Evolutionary conservation across 805 yeast species (phyloP), one percentile per base, ranked within the genome.

Genomic region (Clavispora carvajalis): DNA sequence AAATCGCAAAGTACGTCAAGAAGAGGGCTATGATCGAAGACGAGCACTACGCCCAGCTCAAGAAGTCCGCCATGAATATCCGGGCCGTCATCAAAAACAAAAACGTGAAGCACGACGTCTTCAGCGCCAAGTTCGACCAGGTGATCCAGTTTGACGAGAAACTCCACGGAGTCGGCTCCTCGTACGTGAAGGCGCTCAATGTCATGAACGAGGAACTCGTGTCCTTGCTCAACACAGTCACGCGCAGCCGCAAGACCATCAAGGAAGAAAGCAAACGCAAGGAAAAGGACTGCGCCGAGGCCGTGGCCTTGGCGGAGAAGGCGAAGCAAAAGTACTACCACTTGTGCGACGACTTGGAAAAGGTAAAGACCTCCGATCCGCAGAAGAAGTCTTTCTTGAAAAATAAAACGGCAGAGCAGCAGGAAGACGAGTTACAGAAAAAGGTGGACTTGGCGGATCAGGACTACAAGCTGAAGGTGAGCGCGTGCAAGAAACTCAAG

Each of bases 361-460:
- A 84, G 52, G 73, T 89, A 33, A 79, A 83, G 55, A 73, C 80
- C 33, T 75, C 86, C 0, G 97, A 91, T 57, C 96, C 95, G 16
- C 74, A 83, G 42, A 86, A 85, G 60, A 87, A 87, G 52, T 83
- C 85, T 47, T 80, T 90, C 38, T 73, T 93, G 57, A 86, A 86
- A 57, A 77, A 86, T 30, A 83, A 82, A 49, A 80, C 89, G 0
- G 79, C 85, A 1, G 83, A 82, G 38, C 97, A 91, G 63, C 85
- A 82, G 57, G 98, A 93, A 57, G 98, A 91, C 57, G 96, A 90
- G 37, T 68, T 91, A 15, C 79, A 76, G 45, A 67, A 81, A 40
- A 90, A 91, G 57, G 86, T 93, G 35, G 86, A 83, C 49, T 63
- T 70, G 40, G 95, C 97, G 0, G 97, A 93, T 60, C 74, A 77